Evolutionary conservation across 306 rosid species (phyloP), one percentile per base, ranked within the genome.

Genomic region (Urtica urens): DNA sequence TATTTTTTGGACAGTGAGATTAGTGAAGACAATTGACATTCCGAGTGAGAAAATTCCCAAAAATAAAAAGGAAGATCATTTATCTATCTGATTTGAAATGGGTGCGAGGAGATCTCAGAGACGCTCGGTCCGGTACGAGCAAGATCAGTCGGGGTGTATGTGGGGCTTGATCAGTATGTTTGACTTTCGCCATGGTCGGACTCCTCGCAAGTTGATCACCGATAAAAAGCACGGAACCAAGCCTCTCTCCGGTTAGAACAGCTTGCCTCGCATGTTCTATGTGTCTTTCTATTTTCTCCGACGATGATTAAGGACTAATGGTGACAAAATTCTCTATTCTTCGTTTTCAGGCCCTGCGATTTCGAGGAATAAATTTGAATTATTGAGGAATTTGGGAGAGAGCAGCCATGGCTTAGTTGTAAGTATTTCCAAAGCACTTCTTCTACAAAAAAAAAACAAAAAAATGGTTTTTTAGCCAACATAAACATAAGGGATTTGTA

Each of bases 151-250:
- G 2, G 96, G 99, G 37, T 92, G 99, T 53, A 92, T 92, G 87
- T 86, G 93, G 96, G 93, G 99, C n/a, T 80, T 92, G 60, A 92
- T 92, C 28, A 82, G 85, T 52, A 79, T 92, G 55, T 72, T 92
- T 53, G 96, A 92, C 74, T 85, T 92, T 61, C 94, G 99, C 69
- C 87, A 77, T 17, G 93, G 94, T 37, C 93, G 82, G 34, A 23
- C 75, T 48, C 55, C 75, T 55, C 68, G 74, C 64, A 92, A 86
- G 78, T 35, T 82, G 75, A 71, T 92, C 56, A 68, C 88, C 1
- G 94, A 86, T 60, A 85, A 43, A 72, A 92, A 78, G 53, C 79
- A 66, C 53, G 72, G 76, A 58, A 70, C 67, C 67, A 90, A 58
- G 70, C 78, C 71, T 23, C 60, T 65, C 44, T 47, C 49, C 33